phyloP scores from a whole-genome alignment of 192 early-diverging fungal species.

The Spinellus fusiger region DNA sequence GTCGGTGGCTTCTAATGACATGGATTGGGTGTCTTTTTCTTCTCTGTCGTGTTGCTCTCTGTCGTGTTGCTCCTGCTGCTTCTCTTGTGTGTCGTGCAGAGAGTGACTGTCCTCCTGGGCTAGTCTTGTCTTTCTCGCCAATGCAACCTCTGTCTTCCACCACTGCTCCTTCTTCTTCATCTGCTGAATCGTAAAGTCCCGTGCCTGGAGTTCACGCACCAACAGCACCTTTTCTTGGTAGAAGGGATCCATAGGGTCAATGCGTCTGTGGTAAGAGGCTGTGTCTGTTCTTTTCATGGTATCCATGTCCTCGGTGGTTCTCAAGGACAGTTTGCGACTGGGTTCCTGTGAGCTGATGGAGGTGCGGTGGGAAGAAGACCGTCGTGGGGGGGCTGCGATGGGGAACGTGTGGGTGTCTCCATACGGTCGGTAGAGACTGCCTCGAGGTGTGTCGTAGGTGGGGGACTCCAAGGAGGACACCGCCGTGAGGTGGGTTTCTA shows the following conservation, averaged over 20 bases:
- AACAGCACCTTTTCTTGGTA: background rate
- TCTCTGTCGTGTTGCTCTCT: conserved; percentile 34
- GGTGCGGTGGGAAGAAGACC: too few species aligned
- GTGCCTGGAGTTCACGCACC: conserved; percentile 30
- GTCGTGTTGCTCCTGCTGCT: conserved; percentile 20
- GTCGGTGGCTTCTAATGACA: background rate
- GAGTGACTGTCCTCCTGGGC: conserved; percentile 1
- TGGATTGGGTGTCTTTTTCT: conserved; percentile 28
- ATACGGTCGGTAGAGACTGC: too few species aligned
- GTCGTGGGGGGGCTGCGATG: too few species aligned
- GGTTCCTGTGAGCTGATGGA: too few species aligned
- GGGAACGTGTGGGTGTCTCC: too few species aligned
- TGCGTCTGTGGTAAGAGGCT: too few species aligned
- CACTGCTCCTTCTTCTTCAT: conserved; percentile 40
- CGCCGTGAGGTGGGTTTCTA: background rate
- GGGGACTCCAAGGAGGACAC: background rate
- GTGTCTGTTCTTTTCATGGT: too few species aligned
- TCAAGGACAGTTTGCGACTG: too few species aligned
- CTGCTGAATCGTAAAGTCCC: conserved; percentile 29
- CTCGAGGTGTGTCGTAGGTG: background rate
- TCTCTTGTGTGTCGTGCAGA: conserved; percentile 21
- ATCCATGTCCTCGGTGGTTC: too few species aligned
- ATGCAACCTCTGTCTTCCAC: conserved; percentile 35
- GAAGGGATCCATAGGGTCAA: too few species aligned
- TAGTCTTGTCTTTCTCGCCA: conserved; percentile 26